phyloP scores from a whole-genome alignment of 2,329 filamentous ascomycete species.

The Davidsoniella australis region DNA sequence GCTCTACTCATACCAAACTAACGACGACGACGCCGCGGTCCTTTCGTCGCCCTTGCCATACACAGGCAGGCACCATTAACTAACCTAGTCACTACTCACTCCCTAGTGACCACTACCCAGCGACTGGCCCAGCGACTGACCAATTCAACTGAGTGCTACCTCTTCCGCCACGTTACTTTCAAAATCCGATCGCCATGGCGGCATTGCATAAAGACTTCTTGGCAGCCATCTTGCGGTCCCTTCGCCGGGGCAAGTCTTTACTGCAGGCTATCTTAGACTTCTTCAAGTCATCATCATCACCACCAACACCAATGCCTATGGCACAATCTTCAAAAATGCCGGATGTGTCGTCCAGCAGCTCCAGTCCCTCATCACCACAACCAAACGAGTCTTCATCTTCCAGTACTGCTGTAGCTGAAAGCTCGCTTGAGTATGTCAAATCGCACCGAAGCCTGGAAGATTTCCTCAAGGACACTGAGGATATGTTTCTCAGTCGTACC shows the following conservation, averaged over 20 bases:
- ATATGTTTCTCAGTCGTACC: conserved; percentile 31
- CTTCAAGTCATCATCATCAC: conserved; percentile 25
- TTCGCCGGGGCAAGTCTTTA: conserved; percentile 41
- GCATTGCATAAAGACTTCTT: conserved; percentile 36
- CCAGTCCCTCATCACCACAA: background rate
- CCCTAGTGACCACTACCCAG: too few species aligned
- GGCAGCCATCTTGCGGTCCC: conserved; percentile 37
- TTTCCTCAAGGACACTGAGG: conserved; percentile 40
- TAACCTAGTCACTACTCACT: too few species aligned
- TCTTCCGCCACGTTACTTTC: too few species aligned
- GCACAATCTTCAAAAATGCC: conserved; percentile 12
- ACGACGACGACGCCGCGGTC: too few species aligned
- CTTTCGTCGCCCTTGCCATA: too few species aligned
- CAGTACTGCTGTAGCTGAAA: conserved; percentile 6
- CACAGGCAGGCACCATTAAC: too few species aligned
- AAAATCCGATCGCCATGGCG: conserved; percentile 26
- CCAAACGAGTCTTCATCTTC: conserved; percentile 9
- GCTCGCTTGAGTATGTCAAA: conserved; percentile 1
- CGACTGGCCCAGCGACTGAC: too few species aligned
- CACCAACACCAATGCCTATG: conserved; percentile 6
- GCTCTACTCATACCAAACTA: too few species aligned
- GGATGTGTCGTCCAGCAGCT: background rate
- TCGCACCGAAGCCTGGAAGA: conserved; percentile 22
- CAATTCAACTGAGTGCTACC: too few species aligned
- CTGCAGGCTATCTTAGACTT: conserved; percentile 33